A percentile compares a stretch with the other conserved stretches of the same genome.
These are phyloP conservation scores for Umbellularia californica DNA, from an alignment of 164 flowering plant genomes.

Conservation along the genomic window DNA sequence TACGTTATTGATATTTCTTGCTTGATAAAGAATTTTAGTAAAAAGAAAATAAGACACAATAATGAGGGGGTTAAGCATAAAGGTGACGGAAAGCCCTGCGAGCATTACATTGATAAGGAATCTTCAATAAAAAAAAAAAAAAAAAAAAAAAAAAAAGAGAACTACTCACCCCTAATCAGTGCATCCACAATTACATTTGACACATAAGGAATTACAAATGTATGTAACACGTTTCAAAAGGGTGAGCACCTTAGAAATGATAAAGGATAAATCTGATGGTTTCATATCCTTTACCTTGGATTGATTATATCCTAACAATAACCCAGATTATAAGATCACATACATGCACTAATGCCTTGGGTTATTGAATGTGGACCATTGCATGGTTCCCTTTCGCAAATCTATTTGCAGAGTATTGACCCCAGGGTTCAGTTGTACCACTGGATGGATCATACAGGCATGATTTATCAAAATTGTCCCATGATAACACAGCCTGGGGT, in stretches of 20 bases:
- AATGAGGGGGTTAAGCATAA: neutral
- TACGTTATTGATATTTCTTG: neutral
- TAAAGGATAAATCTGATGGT: too few relatives aligned
- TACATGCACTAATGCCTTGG: neutral
- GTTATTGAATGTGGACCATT: neutral
- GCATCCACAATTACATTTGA: neutral
- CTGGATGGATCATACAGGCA: neutral
- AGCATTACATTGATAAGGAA: neutral
- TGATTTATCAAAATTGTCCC: neutral
- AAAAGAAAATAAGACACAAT: neutral
- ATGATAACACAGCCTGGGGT: neutral
- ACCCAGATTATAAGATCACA: neutral
- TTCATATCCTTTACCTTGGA: neutral
- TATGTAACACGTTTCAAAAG: too few relatives aligned
- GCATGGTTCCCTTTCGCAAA: neutral
- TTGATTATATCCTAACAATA: neutral
- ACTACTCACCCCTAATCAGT: neutral
- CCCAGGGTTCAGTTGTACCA: neutral
- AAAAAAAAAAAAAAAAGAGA: neutral
- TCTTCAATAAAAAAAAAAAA: neutral
- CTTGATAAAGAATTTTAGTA: neutral
- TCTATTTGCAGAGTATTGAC: neutral
- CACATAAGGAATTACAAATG: neutral
- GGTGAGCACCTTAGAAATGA: neutral
- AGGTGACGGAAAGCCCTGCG: neutral